Evolutionary conservation across 352 stramenopile genomes (phyloP).

Genomic region (Phytophthora agathidicida): DNA sequence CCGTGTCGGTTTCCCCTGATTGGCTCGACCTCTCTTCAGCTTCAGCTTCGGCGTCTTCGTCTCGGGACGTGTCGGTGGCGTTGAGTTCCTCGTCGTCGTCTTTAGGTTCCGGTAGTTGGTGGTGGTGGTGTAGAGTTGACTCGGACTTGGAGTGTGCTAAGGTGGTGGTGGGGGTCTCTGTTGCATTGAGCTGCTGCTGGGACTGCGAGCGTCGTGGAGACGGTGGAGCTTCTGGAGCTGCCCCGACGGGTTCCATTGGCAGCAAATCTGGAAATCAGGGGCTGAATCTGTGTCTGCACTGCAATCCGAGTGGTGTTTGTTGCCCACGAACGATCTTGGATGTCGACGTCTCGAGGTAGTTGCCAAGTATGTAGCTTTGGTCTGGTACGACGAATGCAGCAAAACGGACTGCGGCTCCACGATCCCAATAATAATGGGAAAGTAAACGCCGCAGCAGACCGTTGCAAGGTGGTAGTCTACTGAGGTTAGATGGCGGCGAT

Average conservation of each 20-base stretch:
- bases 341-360: no score
- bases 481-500: constrained; percentile 6
- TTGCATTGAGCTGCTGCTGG: constrained; percentile 2
- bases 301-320: no score
- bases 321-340: constrained; percentile 15
- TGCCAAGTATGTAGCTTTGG: constrained; percentile 6
- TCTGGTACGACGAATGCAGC: neutral
- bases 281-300: no score
- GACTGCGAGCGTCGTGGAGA: constrained; percentile 12
- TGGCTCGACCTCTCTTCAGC: no score
- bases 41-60: constrained; percentile 11
- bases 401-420: constrained; percentile 21
- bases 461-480: constrained; percentile 4
- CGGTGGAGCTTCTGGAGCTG: neutral
- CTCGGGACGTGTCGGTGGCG: constrained; percentile 26
- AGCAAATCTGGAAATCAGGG: constrained; percentile 2
- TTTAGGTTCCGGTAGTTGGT: neutral
- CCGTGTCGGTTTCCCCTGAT: neutral
- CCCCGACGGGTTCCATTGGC: neutral
- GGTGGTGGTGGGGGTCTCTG: neutral
- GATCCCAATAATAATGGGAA: constrained; percentile 24
- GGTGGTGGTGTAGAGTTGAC: neutral
- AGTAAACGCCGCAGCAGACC: constrained; percentile 6
- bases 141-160: constrained; percentile 18
- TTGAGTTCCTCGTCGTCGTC: constrained; percentile 27